Conservation (phyloP, 2,329 filamentous ascomycete genomes). For the Trichoderma sp. region DNA sequence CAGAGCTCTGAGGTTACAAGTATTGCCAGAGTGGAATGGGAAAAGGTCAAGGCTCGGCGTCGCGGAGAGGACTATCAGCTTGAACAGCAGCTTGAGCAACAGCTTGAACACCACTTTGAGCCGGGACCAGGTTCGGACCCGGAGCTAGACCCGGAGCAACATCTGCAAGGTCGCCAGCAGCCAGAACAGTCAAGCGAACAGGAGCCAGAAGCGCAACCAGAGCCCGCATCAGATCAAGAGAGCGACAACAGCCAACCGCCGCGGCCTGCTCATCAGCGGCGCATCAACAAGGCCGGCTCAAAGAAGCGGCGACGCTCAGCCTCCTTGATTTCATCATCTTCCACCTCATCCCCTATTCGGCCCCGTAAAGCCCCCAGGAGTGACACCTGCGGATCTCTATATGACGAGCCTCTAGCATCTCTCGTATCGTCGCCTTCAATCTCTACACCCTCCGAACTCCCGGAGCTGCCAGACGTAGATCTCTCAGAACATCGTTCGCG, state of each 20-base stretch:
- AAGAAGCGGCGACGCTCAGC: slow-evolving; percentile 18
- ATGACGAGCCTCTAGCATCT: slow-evolving; percentile 33
- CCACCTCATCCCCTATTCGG: slow-evolving; percentile 9
- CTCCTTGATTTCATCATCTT: background rate
- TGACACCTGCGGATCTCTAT: slow-evolving; percentile 27
- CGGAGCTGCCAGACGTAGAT: slow-evolving; percentile 22
- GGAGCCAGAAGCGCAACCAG: slow-evolving; percentile 1
- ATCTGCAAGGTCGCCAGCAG: background rate
- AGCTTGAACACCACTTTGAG: background rate
- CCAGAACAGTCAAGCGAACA: background rate
- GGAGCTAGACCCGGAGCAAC: background rate
- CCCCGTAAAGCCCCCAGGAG: slow-evolving; percentile 27
- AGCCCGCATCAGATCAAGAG: slow-evolving; percentile 13
- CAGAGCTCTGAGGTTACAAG: slow-evolving; percentile 34
- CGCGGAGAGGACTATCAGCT: background rate
- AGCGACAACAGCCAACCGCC: slow-evolving; percentile 30
- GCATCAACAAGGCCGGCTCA: slow-evolving; percentile 23
- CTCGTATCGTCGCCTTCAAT: slow-evolving; percentile 30
- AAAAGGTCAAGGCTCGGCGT: slow-evolving; percentile 25
- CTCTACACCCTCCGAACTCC: slow-evolving; percentile 25
- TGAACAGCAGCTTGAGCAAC: background rate
- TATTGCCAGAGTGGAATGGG: slow-evolving; percentile 36
- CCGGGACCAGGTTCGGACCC: background rate
- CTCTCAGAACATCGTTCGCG: slow-evolving; percentile 13
- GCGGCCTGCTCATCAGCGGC: slow-evolving; percentile 31